phyloP scores from a whole-genome alignment of 306 rosid species.

The Vicia sativa region DNA sequence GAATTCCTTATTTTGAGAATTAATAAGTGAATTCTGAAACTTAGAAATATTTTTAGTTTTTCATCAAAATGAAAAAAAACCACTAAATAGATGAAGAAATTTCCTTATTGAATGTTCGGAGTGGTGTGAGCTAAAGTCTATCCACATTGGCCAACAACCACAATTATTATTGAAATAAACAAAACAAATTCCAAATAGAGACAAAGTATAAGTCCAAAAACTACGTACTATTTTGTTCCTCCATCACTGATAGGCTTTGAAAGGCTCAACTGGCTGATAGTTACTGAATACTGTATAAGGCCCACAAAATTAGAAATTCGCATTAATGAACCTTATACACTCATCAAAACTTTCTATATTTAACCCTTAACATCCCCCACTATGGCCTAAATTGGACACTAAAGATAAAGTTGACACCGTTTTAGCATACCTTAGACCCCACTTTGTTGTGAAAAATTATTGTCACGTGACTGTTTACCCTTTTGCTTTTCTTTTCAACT shows the following conservation, averaged over 20 bases:
- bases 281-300: slow-evolving; percentile 16
- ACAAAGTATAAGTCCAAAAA: slow-evolving; percentile 27
- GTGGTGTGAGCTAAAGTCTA: too few species aligned
- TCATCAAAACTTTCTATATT: slow-evolving; percentile 38
- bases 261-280: slow-evolving; percentile 22
- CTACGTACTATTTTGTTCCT: slow-evolving; percentile 30
- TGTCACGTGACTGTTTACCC: slow-evolving; percentile 1
- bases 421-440: slow-evolving; percentile 19
- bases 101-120: too few species aligned
- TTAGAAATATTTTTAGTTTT: too few species aligned
- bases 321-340: slow-evolving; percentile 30
- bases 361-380: slow-evolving; percentile 34
- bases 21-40: too few species aligned
- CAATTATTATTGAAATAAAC: background rate
- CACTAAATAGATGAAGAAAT: too few species aligned
- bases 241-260: slow-evolving; percentile 17
- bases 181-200: slow-evolving; percentile 6
- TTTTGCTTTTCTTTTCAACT: background rate
- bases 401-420: slow-evolving; percentile 25
- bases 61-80: too few species aligned
- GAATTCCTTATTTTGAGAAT: too few species aligned
- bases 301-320: slow-evolving; percentile 26
- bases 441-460: background rate
- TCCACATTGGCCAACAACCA: too few species aligned
- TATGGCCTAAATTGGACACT: slow-evolving; percentile 31